phyloP scores from a whole-genome alignment of 306 rosid species.

The Coriaria nepalensis region DNA sequence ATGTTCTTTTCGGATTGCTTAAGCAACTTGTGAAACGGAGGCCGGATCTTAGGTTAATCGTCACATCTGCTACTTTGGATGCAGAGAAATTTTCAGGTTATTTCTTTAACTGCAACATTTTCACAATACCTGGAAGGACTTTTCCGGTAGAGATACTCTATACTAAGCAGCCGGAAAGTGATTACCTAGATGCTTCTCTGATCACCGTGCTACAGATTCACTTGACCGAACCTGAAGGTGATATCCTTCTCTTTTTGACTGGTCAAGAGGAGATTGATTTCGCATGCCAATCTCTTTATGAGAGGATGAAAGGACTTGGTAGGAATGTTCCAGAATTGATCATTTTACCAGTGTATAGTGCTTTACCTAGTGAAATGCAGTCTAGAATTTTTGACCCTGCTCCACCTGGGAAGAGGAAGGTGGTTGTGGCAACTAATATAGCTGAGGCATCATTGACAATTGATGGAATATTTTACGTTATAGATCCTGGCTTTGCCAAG shows the following conservation, averaged over 20 bases:
- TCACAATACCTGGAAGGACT: conserved; percentile 79
- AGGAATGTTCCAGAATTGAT: conserved; percentile 63
- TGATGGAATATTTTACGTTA: conserved; percentile 72
- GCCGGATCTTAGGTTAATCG: conserved; percentile 67
- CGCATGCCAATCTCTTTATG: conserved; percentile 78
- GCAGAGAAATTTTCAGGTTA: conserved; percentile 84
- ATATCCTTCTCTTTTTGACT: conserved; percentile 77
- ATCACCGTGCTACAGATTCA: conserved; percentile 76
- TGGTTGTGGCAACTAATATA: conserved; percentile 86
- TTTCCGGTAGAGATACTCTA: conserved; percentile 72
- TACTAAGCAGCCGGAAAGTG: conserved; percentile 77
- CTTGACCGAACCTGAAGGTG: conserved; percentile 86
- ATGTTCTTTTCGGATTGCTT: conserved; percentile 77
- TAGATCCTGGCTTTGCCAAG: conserved; percentile 87
- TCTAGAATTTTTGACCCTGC: conserved; percentile 76
- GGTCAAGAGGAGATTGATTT: conserved; percentile 92
- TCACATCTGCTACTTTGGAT: conserved; percentile 80
- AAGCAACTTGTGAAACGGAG: conserved; percentile 67
- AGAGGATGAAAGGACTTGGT: conserved; percentile 73
- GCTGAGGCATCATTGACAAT: conserved; percentile 86
- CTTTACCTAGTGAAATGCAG: conserved; percentile 81
- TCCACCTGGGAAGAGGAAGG: conserved; percentile 83
- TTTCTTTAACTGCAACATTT: conserved; percentile 64
- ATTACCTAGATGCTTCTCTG: conserved; percentile 65
- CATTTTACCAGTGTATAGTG: conserved; percentile 74